phyloP scores from a whole-genome alignment of 352 stramenopile genomes.

The Hyaloperonospora brassicae region DNA sequence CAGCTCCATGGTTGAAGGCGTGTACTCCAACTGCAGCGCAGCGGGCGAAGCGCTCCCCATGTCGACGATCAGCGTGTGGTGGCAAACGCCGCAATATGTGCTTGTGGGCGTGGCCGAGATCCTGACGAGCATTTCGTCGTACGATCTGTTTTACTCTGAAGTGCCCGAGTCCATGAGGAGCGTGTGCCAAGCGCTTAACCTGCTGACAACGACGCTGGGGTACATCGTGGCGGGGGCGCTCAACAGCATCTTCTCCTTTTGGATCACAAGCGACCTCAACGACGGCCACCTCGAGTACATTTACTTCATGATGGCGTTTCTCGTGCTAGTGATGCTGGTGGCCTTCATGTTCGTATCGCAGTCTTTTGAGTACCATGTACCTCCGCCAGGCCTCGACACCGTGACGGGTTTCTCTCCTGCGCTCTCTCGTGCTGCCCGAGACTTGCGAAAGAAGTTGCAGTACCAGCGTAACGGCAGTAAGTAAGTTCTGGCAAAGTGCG shows the following conservation, averaged over 20 bases:
- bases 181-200: slow-evolving; percentile 84
- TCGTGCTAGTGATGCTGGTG: slow-evolving; percentile 57
- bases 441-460: slow-evolving; percentile 33
- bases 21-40: slow-evolving; percentile 72
- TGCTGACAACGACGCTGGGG: slow-evolving; percentile 86
- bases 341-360: slow-evolving; percentile 62
- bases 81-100: slow-evolving; percentile 87
- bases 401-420: slow-evolving; percentile 60
- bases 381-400: slow-evolving; percentile 32
- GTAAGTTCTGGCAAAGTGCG: slow-evolving; percentile 1
- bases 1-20: slow-evolving; percentile 32
- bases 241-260: slow-evolving; percentile 87
- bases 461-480: slow-evolving; percentile 24
- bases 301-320: slow-evolving; percentile 73
- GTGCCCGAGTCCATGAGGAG: slow-evolving; percentile 87
- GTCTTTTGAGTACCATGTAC: slow-evolving; percentile 76
- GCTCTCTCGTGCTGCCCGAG: slow-evolving; percentile 40
- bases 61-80: slow-evolving; percentile 82
- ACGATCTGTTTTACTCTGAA: slow-evolving; percentile 90
- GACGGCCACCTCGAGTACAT: slow-evolving; percentile 85
- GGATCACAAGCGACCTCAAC: slow-evolving; percentile 87
- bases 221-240: slow-evolving; percentile 75
- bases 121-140: slow-evolving; percentile 83
- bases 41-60: slow-evolving; percentile 57
- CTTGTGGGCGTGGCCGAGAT: slow-evolving; percentile 86